Base-by-base conservation (phyloP, 768 basidiomycete genomes). In the Hemileccinum impolitum region DNA sequence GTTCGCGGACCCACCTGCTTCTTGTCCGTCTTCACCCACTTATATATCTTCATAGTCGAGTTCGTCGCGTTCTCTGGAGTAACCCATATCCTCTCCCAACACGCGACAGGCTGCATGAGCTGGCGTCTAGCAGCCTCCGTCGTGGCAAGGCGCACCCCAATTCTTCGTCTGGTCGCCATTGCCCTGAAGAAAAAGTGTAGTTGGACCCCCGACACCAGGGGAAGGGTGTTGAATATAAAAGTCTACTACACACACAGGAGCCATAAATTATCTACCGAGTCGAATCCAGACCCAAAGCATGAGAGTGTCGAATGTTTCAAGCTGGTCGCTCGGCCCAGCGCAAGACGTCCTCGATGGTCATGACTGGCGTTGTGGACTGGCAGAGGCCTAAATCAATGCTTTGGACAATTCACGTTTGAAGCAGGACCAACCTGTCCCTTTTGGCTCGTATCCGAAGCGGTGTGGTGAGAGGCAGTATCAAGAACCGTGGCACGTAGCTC, bases 61-160 rank as follows among this genome's bases (percentile, higher is more conserved):
- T 78, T 78, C 21, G 79, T 65, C 15, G 78, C 70, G 46, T 72
- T 73, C 49, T 84, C 84, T 31, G 84, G 79, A 12, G 74, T 65
- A 11, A 79, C 73, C 87, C 87, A 88, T 31, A 75, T 72, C 69
- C 85, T 87, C 69, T 91, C 88, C 90, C 89, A 93, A 55, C 84
- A 87, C 23, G 76, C 79, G n/a, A 91, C 90, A 7, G 90, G 90
- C 60, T 88, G 87, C 85, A 91, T 90, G n/a, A 90, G 74, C 66
- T 89, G 85, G 51, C 88, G 78, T 34, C 88, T 78, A 30, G 88
- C 87, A 40, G 87, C 86, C 65, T 91, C 88, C 3, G 87, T 85
- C 43, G 84, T 85, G 41, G 86, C 84, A 19, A 76, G 74, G 60
- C 82, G 87, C 53, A 90, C 81, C 6, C 88, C 88, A 43, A 90